Percentiles rank a stretch among this genome's conserved stretches.
phyloP scores from a whole-genome alignment of 2,329 filamentous ascomycete genomes.

The Xylariales sp. region DNA sequence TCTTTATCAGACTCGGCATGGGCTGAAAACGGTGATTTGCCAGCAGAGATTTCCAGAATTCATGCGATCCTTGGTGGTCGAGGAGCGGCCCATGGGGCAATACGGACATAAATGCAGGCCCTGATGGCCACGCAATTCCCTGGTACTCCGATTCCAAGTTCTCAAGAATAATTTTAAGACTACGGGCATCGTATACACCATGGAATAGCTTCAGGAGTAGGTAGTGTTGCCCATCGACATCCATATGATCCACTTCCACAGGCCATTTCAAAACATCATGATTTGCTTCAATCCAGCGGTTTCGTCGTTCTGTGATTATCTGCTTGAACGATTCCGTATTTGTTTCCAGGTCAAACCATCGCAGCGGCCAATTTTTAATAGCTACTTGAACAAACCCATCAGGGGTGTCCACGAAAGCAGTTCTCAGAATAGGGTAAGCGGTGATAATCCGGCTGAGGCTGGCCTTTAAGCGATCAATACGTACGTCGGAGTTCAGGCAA shows the following conservation, averaged over 20 bases:
- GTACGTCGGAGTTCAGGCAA: slow-evolving; percentile 58
- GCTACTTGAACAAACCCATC: slow-evolving; percentile 84
- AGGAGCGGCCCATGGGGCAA: slow-evolving; percentile 76
- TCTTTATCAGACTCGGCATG: slow-evolving; percentile 37
- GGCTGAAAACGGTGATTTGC: slow-evolving; percentile 47
- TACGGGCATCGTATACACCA: slow-evolving; percentile 86
- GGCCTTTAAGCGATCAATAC: slow-evolving; percentile 59
- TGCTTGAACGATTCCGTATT: slow-evolving; percentile 48
- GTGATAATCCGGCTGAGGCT: slow-evolving; percentile 69
- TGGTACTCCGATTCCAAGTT: slow-evolving; percentile 66
- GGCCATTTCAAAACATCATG: slow-evolving; percentile 60
- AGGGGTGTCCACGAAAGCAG: slow-evolving; percentile 75
- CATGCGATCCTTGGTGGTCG: slow-evolving; percentile 53
- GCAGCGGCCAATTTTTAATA: slow-evolving; percentile 55
- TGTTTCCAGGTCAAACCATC: slow-evolving; percentile 57
- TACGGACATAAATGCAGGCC: slow-evolving; percentile 72
- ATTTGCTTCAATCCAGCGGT: slow-evolving; percentile 67
- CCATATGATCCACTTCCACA: slow-evolving; percentile 61
- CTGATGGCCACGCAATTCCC: slow-evolving; percentile 44
- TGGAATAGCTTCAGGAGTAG: slow-evolving; percentile 82
- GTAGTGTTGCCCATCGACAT: slow-evolving; percentile 43
- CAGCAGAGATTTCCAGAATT: slow-evolving; percentile 77
- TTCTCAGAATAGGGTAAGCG: slow-evolving; percentile 74
- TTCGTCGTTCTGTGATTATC: slow-evolving; percentile 52
- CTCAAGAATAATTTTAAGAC: slow-evolving; percentile 75